Conservation (phyloP, 192 early-diverging fungal genomes). For the Kickxella alabastrina region DNA sequence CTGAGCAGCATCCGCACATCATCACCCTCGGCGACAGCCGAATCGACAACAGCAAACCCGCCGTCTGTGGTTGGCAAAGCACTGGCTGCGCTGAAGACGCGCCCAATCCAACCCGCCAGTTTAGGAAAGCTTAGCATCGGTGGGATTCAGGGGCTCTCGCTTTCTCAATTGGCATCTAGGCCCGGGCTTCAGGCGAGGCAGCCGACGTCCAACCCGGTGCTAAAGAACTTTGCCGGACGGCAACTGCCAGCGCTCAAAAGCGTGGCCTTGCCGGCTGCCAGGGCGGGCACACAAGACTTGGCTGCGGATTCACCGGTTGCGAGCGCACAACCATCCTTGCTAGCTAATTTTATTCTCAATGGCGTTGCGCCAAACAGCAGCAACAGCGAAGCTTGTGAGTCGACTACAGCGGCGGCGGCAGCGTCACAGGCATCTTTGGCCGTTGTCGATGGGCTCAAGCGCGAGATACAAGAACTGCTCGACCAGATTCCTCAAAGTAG, state of each 20-base stretch:
- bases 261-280: too few relatives aligned
- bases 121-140: neutral
- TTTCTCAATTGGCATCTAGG: too few relatives aligned
- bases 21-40: neutral
- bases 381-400: neutral
- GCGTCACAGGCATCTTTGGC: too few relatives aligned
- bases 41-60: neutral
- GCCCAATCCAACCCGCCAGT: neutral
- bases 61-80: slow-evolving; percentile 32
- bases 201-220: slow-evolving; percentile 1
- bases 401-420: slow-evolving; percentile 5
- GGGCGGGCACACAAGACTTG: too few relatives aligned
- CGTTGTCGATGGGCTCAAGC: slow-evolving; percentile 7
- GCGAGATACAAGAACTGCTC: slow-evolving; percentile 13
- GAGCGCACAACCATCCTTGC: slow-evolving; percentile 24
- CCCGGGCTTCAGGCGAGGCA: slow-evolving; percentile 1
- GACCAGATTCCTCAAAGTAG: too few relatives aligned
- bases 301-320: too few relatives aligned
- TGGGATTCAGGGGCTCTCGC: too few relatives aligned
- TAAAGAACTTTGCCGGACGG: slow-evolving; percentile 34
- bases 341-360: slow-evolving; percentile 41
- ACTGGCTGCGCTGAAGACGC: slow-evolving; percentile 29
- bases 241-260: slow-evolving; percentile 19
- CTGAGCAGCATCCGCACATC: neutral
- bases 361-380: neutral